These are phyloP conservation scores for Hypomyces rosellus DNA, from an alignment of 2,329 filamentous ascomycete species.

Conservation along the genomic window DNA sequence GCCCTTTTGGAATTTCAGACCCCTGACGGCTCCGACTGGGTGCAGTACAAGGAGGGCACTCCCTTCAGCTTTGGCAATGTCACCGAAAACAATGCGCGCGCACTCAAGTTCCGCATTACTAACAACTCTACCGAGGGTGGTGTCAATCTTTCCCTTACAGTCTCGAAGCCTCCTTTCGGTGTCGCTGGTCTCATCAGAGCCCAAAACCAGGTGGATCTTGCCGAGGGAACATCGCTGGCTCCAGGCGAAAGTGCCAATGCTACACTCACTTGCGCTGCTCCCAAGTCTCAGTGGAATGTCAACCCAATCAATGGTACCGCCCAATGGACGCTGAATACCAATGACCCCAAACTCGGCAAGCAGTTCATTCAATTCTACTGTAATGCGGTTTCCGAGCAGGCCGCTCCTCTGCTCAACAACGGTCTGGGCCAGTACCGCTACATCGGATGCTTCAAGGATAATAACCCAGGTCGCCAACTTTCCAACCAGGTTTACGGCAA, in stretches of 20 bases:
- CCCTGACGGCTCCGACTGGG: constrained; percentile 44
- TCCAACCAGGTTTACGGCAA: constrained; percentile 34
- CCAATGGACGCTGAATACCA: constrained; percentile 51
- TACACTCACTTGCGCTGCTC: constrained; percentile 47
- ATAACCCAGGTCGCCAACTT: constrained; percentile 49
- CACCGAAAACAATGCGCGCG: constrained; percentile 41
- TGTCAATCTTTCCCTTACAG: constrained; percentile 46
- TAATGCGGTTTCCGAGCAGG: constrained; percentile 45
- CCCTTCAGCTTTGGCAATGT: constrained; percentile 52
- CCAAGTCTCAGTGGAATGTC: constrained; percentile 51
- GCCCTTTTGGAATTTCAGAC: constrained; percentile 51
- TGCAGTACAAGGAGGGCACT: constrained; percentile 34
- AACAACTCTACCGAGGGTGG: constrained; percentile 42
- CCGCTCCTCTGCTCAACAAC: constrained; percentile 38
- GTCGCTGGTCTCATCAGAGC: constrained; percentile 47
- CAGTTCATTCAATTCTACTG: constrained; percentile 47
- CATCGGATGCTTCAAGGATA: constrained; percentile 49
- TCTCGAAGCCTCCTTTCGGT: constrained; percentile 56
- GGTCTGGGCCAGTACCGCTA: constrained; percentile 47
- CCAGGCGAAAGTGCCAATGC: constrained; percentile 47
- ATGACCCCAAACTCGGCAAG: constrained; percentile 47
- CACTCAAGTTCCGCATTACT: constrained; percentile 46
- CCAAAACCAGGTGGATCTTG: constrained; percentile 50
- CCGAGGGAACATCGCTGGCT: constrained; percentile 46
- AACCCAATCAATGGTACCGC: constrained; percentile 43